Base-by-base conservation (phyloP, 1,284 basidiomycete species). In the Sporisorium iseilematis-ciliati region DNA sequence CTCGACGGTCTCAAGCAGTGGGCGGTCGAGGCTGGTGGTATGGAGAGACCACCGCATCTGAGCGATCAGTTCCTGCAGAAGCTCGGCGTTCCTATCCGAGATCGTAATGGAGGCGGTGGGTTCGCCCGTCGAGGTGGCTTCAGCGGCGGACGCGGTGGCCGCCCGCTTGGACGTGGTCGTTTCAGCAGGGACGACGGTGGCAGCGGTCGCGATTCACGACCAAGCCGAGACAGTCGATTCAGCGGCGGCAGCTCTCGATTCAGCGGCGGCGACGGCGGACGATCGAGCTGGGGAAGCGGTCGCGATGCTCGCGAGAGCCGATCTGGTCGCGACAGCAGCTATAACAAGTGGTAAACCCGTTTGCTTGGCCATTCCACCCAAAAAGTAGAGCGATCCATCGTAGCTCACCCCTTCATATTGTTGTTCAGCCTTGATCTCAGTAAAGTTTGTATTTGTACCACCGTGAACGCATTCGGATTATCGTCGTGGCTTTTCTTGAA, bases 1-100 rank as follows among this genome's bases (percentile, higher is more conserved):
- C 35, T 78, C 40, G 60, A 79, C 2, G 79, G 74, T 11, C 55
- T 80, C 57, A 78, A 75, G 65, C 54, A 62, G 20, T 80, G 79
- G 79, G 29, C 57, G 2, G 63, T 70, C 40, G 50, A 71, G 31
- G 67, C 71, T 0, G 74, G 59, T 23, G 50, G 71, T 21, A 16
- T 79, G 48, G 57, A 68, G 25, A 48, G 49, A 31, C 49, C 66
- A 33, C 77, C 77, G 7, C 67, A 75, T 52, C 49, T 80, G 46
- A 72, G 74, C 57, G 62, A 66, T 4, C 12, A 21, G 10, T 75
- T 64, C 65, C 26, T 77, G 59, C 48, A 59, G 49, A 77, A 77
- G 63, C 48, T 80, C 18, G 79, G 79, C 21, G 35, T 77, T n/a
- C 53, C 63, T 7, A 25, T 31, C 14, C 25, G 35, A 16, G 61